These are phyloP conservation scores for Avena eriantha DNA, from an alignment of 176 grass and related monocot genomes.

Conservation along the genomic window DNA sequence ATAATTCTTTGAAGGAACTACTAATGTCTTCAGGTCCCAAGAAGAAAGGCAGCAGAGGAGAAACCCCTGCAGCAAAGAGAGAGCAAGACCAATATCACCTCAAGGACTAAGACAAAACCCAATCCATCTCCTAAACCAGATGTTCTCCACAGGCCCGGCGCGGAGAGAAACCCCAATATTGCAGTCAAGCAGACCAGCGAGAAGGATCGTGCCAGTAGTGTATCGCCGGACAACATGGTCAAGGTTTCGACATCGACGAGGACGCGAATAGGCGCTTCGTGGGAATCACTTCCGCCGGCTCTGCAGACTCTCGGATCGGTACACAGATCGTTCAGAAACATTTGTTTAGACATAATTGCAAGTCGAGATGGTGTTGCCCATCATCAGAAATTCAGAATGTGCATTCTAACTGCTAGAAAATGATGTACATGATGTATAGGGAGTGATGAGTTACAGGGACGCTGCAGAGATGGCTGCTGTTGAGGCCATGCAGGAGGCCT, in stretches of 20 bases:
- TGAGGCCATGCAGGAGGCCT: slow-evolving; percentile 76
- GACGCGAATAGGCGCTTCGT: slow-evolving; percentile 50
- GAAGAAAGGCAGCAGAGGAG: slow-evolving; percentile 54
- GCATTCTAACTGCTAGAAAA: background rate
- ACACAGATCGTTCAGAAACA: background rate
- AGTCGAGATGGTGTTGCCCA: background rate
- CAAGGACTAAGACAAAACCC: slow-evolving; percentile 15
- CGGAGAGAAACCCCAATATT: slow-evolving; percentile 24
- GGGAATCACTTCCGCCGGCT: slow-evolving; percentile 62
- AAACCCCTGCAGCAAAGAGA: slow-evolving; percentile 57
- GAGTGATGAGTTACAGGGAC: slow-evolving; percentile 72
- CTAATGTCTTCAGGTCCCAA: slow-evolving; percentile 53
- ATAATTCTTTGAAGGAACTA: background rate
- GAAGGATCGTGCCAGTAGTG: slow-evolving; percentile 28
- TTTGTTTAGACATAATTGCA: background rate
- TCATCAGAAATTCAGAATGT: background rate
- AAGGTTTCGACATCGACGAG: slow-evolving; percentile 49
- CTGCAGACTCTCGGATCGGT: slow-evolving; percentile 43
- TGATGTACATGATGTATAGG: slow-evolving; percentile 44
- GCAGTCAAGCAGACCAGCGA: slow-evolving; percentile 35
- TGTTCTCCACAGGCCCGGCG: background rate
- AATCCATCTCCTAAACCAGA: slow-evolving; percentile 23
- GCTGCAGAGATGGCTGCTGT: slow-evolving; percentile 74
- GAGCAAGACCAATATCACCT: slow-evolving; percentile 49
- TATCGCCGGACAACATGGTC: slow-evolving; percentile 44